Evolutionary conservation across 495 filamentous ascomycete species (phyloP).

Genomic region (Annulohypoxylon bovei): DNA sequence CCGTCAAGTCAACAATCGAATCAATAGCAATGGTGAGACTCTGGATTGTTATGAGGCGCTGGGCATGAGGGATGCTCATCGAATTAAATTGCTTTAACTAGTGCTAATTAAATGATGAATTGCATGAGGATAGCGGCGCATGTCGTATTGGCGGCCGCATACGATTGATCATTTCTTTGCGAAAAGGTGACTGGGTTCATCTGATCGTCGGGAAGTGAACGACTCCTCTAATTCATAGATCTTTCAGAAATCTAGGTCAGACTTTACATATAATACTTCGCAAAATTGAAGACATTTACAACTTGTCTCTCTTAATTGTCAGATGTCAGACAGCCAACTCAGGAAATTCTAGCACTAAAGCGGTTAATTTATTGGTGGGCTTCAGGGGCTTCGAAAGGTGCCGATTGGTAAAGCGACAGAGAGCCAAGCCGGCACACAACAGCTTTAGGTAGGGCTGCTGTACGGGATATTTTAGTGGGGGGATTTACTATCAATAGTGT

Average conservation of each 20-base stretch:
- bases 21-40: slow-evolving; percentile 9
- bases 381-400: background rate
- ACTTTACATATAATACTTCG: no score
- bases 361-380: background rate
- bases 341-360: background rate
- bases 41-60: background rate
- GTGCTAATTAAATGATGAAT: no score
- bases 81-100: background rate
- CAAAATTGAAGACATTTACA: no score
- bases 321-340: background rate
- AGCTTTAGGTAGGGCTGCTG: background rate
- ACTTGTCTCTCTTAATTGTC: no score
- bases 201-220: no score
- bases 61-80: no score
- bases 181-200: no score
- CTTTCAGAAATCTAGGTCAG: no score
- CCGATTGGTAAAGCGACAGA: slow-evolving; percentile 2
- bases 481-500: background rate
- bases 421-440: slow-evolving; percentile 12
- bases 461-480: background rate
- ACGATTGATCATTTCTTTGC: no score
- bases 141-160: no score
- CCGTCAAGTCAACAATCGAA: slow-evolving; percentile 41
- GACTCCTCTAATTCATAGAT: no score
- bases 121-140: no score